Conservation (phyloP, 768 basidiomycete species). For the Suillus variegatus region DNA sequence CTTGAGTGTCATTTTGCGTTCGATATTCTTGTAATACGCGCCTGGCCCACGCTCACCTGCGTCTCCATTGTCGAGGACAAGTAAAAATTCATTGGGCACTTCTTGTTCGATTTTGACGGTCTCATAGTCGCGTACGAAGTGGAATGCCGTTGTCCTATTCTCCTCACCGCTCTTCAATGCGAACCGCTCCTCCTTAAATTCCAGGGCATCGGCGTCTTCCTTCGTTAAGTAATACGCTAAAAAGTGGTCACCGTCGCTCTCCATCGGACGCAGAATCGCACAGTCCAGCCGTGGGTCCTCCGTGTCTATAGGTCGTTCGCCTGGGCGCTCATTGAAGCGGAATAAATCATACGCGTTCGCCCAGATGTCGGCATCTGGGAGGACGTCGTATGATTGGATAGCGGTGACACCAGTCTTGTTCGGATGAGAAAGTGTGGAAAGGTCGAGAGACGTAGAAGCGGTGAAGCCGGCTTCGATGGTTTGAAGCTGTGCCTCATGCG, state of each 20-base stretch:
- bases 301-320: constrained; percentile 68
- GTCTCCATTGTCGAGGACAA: constrained; percentile 70
- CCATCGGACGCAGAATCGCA: constrained; percentile 85
- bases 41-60: constrained; percentile 52
- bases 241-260: constrained; percentile 87
- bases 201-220: constrained; percentile 68
- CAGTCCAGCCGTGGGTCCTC: constrained; percentile 84
- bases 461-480: constrained; percentile 80
- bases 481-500: constrained; percentile 69
- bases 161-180: constrained; percentile 52
- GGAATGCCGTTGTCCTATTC: constrained; percentile 68
- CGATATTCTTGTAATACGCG: constrained; percentile 89
- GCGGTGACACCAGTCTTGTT: constrained; percentile 76
- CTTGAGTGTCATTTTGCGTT: constrained; percentile 85
- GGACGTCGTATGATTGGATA: constrained; percentile 77
- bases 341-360: constrained; percentile 88
- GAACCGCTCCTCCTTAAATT: constrained; percentile 61
- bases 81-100: constrained; percentile 79
- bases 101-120: constrained; percentile 86
- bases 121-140: constrained; percentile 83
- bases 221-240: constrained; percentile 81
- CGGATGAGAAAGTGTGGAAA: constrained; percentile 68
- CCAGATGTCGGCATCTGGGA: constrained; percentile 87
- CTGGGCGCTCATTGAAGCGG: constrained; percentile 82
- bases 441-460: constrained; percentile 55